Evolutionary conservation across 2,329 filamentous ascomycete species (phyloP).

Genomic region (Penicillium sp.): DNA sequence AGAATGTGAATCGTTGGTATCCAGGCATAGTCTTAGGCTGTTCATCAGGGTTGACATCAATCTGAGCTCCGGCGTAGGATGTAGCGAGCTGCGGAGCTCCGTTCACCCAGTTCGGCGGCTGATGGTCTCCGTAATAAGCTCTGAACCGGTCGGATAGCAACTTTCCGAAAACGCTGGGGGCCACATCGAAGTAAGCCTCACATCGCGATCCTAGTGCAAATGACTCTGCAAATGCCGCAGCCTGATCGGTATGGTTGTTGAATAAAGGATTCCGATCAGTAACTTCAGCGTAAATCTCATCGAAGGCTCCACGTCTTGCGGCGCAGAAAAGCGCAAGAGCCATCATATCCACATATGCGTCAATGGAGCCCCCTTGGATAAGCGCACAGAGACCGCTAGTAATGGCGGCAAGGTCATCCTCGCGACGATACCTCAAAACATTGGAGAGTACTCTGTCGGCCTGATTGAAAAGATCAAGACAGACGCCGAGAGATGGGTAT

Average conservation of each 20-base stretch:
- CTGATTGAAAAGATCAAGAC: conserved; percentile 40
- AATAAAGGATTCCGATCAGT: conserved; percentile 62
- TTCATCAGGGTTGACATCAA: conserved; percentile 51
- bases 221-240: conserved; percentile 61
- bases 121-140: conserved; percentile 45
- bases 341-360: conserved; percentile 54
- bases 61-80: conserved; percentile 52
- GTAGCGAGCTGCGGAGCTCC: conserved; percentile 51
- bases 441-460: conserved; percentile 30
- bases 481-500: conserved; percentile 33
- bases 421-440: conserved; percentile 30
- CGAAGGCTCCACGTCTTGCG: conserved; percentile 55
- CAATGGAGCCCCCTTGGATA: conserved; percentile 33
- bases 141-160: conserved; percentile 43
- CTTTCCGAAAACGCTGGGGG: conserved; percentile 49
- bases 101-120: conserved; percentile 51
- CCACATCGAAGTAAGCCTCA: conserved; percentile 60
- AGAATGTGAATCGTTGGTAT: conserved; percentile 54
- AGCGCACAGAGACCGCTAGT: conserved; percentile 37
- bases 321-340: conserved; percentile 58
- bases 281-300: conserved; percentile 62
- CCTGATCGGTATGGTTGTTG: conserved; percentile 60
- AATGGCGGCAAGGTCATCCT: conserved; percentile 38
- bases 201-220: conserved; percentile 63
- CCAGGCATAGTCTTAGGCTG: conserved; percentile 44